phyloP scores from a whole-genome alignment of 148 eudicot species.

The Camellia lanceoleosa region DNA sequence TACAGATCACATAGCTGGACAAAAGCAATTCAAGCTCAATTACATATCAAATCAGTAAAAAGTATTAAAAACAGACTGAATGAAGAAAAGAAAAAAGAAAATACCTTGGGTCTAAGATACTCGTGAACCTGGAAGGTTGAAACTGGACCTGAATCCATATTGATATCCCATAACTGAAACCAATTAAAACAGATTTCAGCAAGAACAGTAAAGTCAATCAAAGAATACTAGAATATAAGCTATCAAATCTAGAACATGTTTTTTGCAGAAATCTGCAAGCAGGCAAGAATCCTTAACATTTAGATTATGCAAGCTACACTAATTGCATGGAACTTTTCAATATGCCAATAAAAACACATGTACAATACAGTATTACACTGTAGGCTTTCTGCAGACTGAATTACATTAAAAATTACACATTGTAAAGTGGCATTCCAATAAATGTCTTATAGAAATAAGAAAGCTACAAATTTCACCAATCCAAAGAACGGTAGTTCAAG shows the following conservation, averaged over 20 bases:
- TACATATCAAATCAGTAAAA: background rate
- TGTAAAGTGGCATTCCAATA: background rate
- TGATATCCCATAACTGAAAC: constrained; percentile 95
- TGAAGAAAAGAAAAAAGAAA: constrained; percentile 15
- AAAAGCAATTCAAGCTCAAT: constrained; percentile 3
- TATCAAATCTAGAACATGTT: background rate
- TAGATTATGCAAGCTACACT: background rate
- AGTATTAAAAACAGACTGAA: background rate
- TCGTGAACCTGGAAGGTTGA: constrained; percentile 95
- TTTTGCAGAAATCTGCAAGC: background rate
- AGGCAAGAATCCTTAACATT: background rate
- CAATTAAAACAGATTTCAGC: constrained; percentile 17
- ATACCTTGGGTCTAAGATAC: constrained; percentile 89
- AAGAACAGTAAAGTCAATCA: background rate
- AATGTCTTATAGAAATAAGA: background rate
- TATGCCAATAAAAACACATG: background rate
- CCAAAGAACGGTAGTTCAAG: background rate
- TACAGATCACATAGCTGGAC: constrained; percentile 85
- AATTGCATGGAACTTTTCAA: background rate
- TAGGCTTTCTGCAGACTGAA: too few species aligned
- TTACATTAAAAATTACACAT: too few species aligned
- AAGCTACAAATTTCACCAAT: background rate
- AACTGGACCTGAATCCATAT: constrained; percentile 99
- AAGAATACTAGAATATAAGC: background rate
- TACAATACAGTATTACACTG: too few species aligned